phyloP scores from a whole-genome alignment of 345 rosid genomes.

The Eucalyptus albens region DNA sequence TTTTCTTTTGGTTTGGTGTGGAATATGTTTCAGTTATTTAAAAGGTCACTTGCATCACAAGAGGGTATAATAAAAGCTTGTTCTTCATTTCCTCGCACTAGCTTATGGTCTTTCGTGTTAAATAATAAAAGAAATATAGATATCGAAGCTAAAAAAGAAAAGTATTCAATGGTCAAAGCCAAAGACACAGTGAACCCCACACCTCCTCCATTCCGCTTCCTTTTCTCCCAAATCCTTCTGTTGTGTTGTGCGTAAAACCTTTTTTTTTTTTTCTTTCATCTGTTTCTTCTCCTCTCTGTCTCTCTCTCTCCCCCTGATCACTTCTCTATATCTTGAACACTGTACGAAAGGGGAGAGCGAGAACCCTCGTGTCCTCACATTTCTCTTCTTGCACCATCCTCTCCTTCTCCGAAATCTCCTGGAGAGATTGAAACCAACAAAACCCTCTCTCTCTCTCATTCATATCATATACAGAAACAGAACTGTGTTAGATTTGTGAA shows the following conservation, averaged over 20 bases:
- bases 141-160: neutral
- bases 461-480: neutral
- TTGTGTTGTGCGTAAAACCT: neutral
- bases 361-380: neutral
- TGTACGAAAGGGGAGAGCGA: neutral
- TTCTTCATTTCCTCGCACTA: neutral
- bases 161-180: neutral
- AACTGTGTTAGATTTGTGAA: conserved; percentile 23
- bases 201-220: neutral
- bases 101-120: neutral
- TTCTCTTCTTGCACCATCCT: neutral
- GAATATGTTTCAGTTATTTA: neutral
- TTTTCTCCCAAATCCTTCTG: neutral
- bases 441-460: neutral
- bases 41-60: neutral
- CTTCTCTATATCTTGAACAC: neutral
- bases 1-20: neutral
- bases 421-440: neutral
- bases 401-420: neutral
- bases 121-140: neutral
- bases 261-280: neutral
- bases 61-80: neutral
- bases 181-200: neutral
- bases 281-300: neutral
- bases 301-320: neutral